These are phyloP conservation scores for Aspergillus steynii DNA, from an alignment of 495 filamentous ascomycete species.

Conservation along the genomic window DNA sequence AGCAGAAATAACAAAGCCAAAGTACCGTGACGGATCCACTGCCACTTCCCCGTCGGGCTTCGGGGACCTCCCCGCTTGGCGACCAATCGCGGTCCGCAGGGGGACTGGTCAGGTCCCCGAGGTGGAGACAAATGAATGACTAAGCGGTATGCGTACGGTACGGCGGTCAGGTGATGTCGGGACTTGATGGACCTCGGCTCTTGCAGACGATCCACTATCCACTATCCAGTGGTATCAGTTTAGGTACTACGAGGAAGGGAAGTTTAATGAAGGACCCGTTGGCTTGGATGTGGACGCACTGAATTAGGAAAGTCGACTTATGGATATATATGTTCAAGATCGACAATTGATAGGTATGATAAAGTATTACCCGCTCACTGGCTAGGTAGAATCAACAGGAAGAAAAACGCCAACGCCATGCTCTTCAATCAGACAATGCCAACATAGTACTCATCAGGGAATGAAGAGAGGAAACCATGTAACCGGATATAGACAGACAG, in stretches of 20 bases:
- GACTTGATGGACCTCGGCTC: too few species aligned
- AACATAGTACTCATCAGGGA: constrained; percentile 1
- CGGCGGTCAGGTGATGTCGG: too few species aligned
- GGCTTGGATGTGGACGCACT: too few species aligned
- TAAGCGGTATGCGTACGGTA: too few species aligned
- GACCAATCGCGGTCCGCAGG: neutral
- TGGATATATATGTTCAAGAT: constrained; percentile 1
- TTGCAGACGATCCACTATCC: too few species aligned
- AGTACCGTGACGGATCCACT: too few species aligned
- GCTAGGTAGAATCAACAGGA: neutral
- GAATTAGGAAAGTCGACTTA: too few species aligned
- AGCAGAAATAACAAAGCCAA: too few species aligned
- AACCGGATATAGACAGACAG: neutral
- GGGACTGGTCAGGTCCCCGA: neutral
- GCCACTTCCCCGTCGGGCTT: neutral
- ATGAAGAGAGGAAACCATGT: constrained; percentile 1
- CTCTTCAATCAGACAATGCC: constrained; percentile 15
- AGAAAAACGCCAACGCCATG: constrained; percentile 16
- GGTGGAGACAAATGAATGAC: neutral
- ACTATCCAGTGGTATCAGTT: too few species aligned
- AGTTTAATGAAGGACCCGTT: too few species aligned
- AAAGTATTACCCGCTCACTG: neutral
- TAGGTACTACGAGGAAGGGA: too few species aligned
- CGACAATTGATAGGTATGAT: neutral
- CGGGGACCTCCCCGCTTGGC: neutral